These are phyloP conservation scores for Morella rubra DNA, from an alignment of 306 rosid species.

Conservation along the genomic window DNA sequence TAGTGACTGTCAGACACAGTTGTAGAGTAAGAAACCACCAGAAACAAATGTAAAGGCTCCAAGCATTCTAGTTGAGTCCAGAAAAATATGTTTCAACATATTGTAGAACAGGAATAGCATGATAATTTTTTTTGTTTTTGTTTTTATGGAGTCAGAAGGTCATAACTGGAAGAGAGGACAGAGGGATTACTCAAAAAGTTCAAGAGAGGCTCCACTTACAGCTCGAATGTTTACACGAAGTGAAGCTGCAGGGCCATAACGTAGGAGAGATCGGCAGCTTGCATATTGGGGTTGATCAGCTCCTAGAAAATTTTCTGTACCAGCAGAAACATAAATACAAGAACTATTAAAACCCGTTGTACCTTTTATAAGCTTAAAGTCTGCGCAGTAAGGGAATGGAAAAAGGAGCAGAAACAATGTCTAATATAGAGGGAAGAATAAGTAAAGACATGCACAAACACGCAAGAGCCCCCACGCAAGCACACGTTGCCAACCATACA, in stretches of 20 bases:
- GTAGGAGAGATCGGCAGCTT: conserved; percentile 73
- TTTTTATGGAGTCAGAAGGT: not conserved
- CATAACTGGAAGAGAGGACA: conserved; percentile 10
- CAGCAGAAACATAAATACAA: conserved; percentile 21
- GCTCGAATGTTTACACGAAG: conserved; percentile 84
- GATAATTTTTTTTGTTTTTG: not conserved
- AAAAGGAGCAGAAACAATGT: not conserved
- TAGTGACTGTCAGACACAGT: not conserved
- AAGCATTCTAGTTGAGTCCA: not conserved
- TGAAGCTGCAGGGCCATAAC: conserved; percentile 89
- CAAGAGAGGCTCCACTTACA: conserved; percentile 46
- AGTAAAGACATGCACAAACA: not conserved
- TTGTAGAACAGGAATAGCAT: not conserved
- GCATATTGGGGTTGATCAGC: conserved; percentile 60
- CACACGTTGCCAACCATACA: not conserved
- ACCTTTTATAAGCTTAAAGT: not conserved
- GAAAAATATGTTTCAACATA: not conserved
- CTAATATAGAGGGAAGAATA: not conserved
- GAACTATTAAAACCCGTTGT: not conserved
- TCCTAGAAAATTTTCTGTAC: conserved; percentile 63
- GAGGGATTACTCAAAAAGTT: conserved; percentile 5
- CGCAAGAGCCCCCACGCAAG: not conserved
- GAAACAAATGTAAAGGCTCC: conserved; percentile 10
- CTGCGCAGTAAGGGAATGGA: not conserved
- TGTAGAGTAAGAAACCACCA: not conserved